Conservation (phyloP, 371 early-diverging fungal genomes). For the Saksenaea vasiformis region DNA sequence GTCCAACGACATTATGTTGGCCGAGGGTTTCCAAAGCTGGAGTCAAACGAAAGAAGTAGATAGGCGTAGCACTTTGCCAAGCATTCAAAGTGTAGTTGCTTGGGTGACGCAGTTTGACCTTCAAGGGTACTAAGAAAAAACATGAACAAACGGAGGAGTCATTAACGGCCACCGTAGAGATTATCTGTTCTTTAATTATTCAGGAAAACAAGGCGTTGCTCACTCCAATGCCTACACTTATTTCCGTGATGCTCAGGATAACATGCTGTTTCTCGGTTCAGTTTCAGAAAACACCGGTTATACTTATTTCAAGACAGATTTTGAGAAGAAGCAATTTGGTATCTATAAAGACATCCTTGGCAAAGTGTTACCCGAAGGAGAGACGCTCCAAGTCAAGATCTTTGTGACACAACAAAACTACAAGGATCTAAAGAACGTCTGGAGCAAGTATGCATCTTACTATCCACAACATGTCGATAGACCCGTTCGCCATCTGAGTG, state of each 20-base stretch:
- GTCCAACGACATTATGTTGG: conserved; percentile 29
- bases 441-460: conserved; percentile 35
- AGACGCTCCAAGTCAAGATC: conserved; percentile 10
- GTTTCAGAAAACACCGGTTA: conserved; percentile 43
- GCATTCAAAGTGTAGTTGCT: conserved; percentile 33
- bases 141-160: conserved; percentile 3
- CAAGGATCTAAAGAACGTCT: conserved; percentile 22
- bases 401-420: conserved; percentile 20
- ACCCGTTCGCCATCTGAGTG: conserved; percentile 31
- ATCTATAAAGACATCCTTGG: conserved; percentile 45
- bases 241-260: conserved; percentile 24
- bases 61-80: conserved; percentile 18
- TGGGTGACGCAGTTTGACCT: conserved; percentile 38
- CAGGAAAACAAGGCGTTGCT: conserved; percentile 32
- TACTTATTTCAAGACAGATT: conserved; percentile 43
- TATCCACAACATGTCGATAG: conserved; percentile 19
- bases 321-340: conserved; percentile 20
- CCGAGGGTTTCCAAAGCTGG: conserved; percentile 54
- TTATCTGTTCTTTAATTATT: conserved; percentile 38
- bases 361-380: conserved; percentile 13
- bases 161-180: conserved; percentile 16
- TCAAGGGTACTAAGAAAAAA: conserved; percentile 24
- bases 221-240: conserved; percentile 44
- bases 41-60: conserved; percentile 36
- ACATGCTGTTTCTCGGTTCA: conserved; percentile 33